Percentiles rank a stretch among this genome's conserved stretches.
phyloP scores from a whole-genome alignment of 176 grass and related monocot species.

The Ampelocalamus luodianensis region DNA sequence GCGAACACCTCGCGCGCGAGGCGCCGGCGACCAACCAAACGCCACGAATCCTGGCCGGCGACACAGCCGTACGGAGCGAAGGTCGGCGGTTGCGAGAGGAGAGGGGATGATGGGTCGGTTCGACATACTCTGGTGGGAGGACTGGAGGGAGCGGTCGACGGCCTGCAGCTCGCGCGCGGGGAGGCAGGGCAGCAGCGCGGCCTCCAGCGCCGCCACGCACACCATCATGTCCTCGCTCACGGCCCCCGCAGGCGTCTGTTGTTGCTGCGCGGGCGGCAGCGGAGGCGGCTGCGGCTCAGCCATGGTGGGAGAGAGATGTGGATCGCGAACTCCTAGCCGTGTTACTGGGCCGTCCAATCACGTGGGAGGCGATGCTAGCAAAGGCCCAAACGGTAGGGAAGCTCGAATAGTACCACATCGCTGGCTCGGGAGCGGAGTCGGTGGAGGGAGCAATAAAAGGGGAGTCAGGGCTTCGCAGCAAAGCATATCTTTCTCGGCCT shows the following conservation, averaged over 20 bases:
- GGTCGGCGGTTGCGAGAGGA: neutral
- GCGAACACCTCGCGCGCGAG: conserved; percentile 17
- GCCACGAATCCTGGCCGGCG: neutral
- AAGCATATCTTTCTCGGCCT: conserved; percentile 74
- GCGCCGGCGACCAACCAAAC: neutral
- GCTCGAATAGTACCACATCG: too few species aligned
- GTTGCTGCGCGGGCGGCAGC: neutral
- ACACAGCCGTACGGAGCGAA: neutral
- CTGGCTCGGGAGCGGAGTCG: too few species aligned
- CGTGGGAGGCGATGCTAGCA: too few species aligned
- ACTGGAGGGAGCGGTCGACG: too few species aligned
- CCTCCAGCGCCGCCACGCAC: conserved; percentile 77
- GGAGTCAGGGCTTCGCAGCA: too few species aligned
- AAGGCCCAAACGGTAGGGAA: too few species aligned
- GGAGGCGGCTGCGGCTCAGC: conserved; percentile 27
- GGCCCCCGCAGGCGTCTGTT: conserved; percentile 16
- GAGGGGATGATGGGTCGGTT: too few species aligned
- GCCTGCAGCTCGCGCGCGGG: conserved; percentile 90
- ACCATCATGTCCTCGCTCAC: conserved; percentile 74
- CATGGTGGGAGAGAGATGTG: conserved; percentile 41
- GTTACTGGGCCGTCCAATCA: too few species aligned
- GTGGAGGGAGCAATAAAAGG: too few species aligned
- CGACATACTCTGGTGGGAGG: too few species aligned
- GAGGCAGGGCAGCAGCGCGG: conserved; percentile 89
- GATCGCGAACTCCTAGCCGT: neutral